Evolutionary conservation across 345 rosid genomes (phyloP), one percentile per base, ranked within the genome.

Genomic region (Hypericum androsaemum): DNA sequence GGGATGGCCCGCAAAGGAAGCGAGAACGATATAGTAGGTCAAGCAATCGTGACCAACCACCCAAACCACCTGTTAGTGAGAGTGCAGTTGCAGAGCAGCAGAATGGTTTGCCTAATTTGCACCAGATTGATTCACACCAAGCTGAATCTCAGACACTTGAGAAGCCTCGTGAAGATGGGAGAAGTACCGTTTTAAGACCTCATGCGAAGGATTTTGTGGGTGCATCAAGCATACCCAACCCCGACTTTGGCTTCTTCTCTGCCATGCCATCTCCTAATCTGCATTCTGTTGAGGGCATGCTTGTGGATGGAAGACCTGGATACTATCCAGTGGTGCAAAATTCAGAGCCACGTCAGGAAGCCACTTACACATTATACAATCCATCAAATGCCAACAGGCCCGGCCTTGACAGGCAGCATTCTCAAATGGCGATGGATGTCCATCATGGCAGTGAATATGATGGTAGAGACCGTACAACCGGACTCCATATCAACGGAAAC

Each of bases 21-120:
- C 81, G 83, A 67, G 73, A 80, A 69, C 72, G 44, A 5, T 72
- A 74, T 36, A 45, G 37, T 50, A 67, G 39, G 65, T 55, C 81
- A 0, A 75, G 57, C 17, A 42, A 60, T 56, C 56, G 64, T 17
- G 74, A 73, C 57, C 74, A 46, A 13, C 80, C 62, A 10, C 64
- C 68, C 39, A 60, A 35, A 56, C 56, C 59, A 17, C 57, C 61
- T 42, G n/a, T 44, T 22, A 68, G 59, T 12, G 73, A 72, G 47
- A 64, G 50, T 59, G 61, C 52, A 42, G 63, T 12, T 41, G 50
- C 57, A 3, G 81, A 82, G 57, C 69, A 61, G 44, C 70, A 69
- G 67, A 70, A 67, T 43, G 7, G 47, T 41, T 39, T 81, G 60
- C 90, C 90, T 49, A 88, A 81, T 63, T 81, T 80, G 64, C 80